A percentile compares a stretch with the other conserved stretches of the same genome.
Conservation (phyloP, 1,139 yeast genomes). For the Pichia sp. region DNA sequence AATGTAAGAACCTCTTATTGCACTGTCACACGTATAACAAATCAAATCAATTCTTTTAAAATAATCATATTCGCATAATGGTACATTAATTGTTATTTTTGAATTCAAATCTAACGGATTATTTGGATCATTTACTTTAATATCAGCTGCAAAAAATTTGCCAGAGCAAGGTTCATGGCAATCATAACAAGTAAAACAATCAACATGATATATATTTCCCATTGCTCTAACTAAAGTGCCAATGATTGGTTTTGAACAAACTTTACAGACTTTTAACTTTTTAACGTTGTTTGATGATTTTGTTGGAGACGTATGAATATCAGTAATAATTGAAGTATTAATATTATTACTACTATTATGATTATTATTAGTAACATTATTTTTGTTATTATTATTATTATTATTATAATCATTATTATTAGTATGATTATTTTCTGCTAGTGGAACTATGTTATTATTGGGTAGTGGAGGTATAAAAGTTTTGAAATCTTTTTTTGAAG, state of each 20-base stretch:
- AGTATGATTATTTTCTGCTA: neutral
- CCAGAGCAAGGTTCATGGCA: conserved; percentile 73
- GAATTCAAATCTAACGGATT: conserved; percentile 1
- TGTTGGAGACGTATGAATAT: conserved; percentile 3
- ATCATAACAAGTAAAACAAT: conserved; percentile 79
- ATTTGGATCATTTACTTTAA: conserved; percentile 18
- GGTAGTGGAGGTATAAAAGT: neutral
- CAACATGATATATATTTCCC: conserved; percentile 72
- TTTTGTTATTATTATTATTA: neutral
- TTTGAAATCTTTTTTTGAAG: conserved; percentile 4
- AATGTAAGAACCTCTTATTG: conserved; percentile 87
- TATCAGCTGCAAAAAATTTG: conserved; percentile 56
- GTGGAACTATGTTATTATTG: neutral
- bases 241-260: conserved; percentile 60
- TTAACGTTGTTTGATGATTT: conserved; percentile 11
- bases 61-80: conserved; percentile 90
- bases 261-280: conserved; percentile 39
- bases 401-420: neutral
- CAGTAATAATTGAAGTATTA: neutral
- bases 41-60: conserved; percentile 76
- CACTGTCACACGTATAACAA: conserved; percentile 78
- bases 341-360: neutral
- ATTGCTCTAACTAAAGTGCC: conserved; percentile 87
- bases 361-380: neutral
- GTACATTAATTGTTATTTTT: conserved; percentile 40